A percentile compares a stretch with the other conserved stretches of the same genome.
Conservation (phyloP, 2,329 filamentous ascomycete species). For the Plectosphaerella cucumerina region DNA sequence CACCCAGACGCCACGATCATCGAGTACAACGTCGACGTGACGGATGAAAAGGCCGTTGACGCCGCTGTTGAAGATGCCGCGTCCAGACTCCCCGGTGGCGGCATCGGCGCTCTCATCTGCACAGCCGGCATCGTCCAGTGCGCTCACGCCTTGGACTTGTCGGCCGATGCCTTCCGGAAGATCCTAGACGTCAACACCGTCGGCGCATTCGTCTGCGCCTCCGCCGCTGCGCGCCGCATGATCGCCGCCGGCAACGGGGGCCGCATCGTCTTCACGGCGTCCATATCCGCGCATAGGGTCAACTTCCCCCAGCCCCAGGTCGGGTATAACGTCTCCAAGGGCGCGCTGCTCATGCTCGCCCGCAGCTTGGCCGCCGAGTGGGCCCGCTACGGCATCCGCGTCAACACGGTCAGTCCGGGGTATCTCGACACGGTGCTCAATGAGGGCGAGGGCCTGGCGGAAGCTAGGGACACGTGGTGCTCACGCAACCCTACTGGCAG, state of each 20-base stretch:
- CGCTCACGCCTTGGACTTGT: constrained; percentile 56
- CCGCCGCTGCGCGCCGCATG: constrained; percentile 57
- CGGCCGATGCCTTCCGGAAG: constrained; percentile 53
- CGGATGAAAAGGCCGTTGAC: constrained; percentile 49
- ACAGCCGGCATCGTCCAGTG: constrained; percentile 68
- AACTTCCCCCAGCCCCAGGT: constrained; percentile 71
- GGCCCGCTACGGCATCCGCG: constrained; percentile 65
- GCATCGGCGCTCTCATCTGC: constrained; percentile 47
- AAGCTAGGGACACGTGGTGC: constrained; percentile 51
- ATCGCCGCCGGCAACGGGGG: constrained; percentile 46
- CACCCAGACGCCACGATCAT: constrained; percentile 52
- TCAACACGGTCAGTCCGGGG: constrained; percentile 67
- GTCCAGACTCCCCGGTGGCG: constrained; percentile 59
- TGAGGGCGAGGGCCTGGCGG: constrained; percentile 54
- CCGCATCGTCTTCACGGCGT: constrained; percentile 62
- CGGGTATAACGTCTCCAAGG: constrained; percentile 70
- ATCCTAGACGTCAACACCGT: constrained; percentile 70
- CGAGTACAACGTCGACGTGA: constrained; percentile 52
- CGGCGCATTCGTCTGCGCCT: constrained; percentile 65
- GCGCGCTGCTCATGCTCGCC: constrained; percentile 59
- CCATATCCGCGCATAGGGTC: constrained; percentile 63
- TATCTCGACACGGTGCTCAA: constrained; percentile 78
- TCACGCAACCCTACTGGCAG: constrained; percentile 58
- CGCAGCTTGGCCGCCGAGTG: constrained; percentile 68
- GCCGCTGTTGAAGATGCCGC: constrained; percentile 54